phyloP scores from a whole-genome alignment of 768 basidiomycete genomes.

The Piloderma croceum region DNA sequence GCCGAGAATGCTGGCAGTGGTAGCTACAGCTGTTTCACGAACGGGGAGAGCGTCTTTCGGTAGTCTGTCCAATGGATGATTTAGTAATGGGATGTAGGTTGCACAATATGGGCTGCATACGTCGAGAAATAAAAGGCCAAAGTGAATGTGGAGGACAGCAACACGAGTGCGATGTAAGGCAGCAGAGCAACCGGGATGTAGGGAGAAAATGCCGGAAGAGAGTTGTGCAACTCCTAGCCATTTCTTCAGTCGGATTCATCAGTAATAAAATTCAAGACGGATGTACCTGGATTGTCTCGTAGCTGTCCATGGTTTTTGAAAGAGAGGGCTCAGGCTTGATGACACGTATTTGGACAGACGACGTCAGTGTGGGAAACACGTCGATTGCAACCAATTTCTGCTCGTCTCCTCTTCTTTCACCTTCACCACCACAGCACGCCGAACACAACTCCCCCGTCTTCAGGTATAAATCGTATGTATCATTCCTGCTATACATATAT shows the following conservation, averaged over 20 bases:
- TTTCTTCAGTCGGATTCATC: no score
- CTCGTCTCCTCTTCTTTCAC: slow-evolving; percentile 17
- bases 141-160: slow-evolving; percentile 71
- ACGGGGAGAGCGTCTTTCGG: slow-evolving; percentile 62
- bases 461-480: slow-evolving; percentile 3
- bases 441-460: slow-evolving; percentile 5
- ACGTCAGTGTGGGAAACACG: no score
- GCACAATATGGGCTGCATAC: slow-evolving; percentile 35
- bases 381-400: no score
- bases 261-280: no score
- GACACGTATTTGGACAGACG: no score
- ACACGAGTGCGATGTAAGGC: slow-evolving; percentile 68
- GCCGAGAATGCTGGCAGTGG: slow-evolving; percentile 69
- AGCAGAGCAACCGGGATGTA: slow-evolving; percentile 60
- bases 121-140: slow-evolving; percentile 90
- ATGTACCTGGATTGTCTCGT: slow-evolving; percentile 50
- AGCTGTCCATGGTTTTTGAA: slow-evolving; percentile 30
- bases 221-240: slow-evolving; percentile 53
- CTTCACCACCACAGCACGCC: slow-evolving; percentile 20
- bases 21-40: slow-evolving; percentile 65
- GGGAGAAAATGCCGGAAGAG: slow-evolving; percentile 68
- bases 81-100: not conserved
- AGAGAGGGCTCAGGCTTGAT: no score
- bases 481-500: slow-evolving; percentile 2
- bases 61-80: slow-evolving; percentile 45